Percentiles rank a stretch among this genome's conserved stretches.
Evolutionary conservation across 164 flowering plant species (phyloP).

Genomic region (Nymphaea thermarum): DNA sequence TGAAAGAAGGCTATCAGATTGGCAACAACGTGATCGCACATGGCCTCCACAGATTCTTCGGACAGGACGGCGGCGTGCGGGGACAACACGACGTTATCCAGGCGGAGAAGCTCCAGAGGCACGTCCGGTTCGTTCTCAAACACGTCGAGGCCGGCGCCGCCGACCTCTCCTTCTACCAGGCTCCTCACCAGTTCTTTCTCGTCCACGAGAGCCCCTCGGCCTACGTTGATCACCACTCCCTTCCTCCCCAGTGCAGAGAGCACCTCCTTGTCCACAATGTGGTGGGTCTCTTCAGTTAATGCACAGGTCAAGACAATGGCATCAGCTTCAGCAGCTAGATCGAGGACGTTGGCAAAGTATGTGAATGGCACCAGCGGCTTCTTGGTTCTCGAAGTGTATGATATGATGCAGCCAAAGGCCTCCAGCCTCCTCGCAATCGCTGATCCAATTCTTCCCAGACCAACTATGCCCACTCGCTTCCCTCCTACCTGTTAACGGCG

Average conservation of each 20-base stretch:
- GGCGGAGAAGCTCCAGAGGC: conserved; percentile 36
- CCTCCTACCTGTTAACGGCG: conserved; percentile 36
- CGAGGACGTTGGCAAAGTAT: conserved; percentile 23
- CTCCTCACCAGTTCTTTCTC: conserved; percentile 51
- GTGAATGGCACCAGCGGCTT: conserved; percentile 33
- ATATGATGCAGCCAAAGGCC: conserved; percentile 49
- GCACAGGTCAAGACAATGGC: conserved; percentile 47
- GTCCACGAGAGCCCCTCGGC: conserved; percentile 56
- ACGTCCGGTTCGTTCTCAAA: conserved; percentile 69
- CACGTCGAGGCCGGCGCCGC: conserved; percentile 78
- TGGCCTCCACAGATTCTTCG: conserved; percentile 21
- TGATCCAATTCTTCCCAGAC: conserved; percentile 58
- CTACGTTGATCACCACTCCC: conserved; percentile 52
- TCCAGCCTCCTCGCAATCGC: conserved; percentile 56
- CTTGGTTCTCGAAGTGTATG: conserved; percentile 44
- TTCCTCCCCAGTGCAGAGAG: conserved; percentile 46
- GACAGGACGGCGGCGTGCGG: conserved; percentile 49
- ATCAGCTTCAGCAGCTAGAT: conserved; percentile 47
- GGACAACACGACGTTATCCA: conserved; percentile 60
- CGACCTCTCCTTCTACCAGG: conserved; percentile 42
- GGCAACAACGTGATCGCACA: conserved; percentile 20
- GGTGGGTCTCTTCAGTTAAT: conserved; percentile 44
- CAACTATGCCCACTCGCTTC: conserved; percentile 62
- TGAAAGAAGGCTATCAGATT: conserved; percentile 73
- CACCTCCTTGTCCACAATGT: conserved; percentile 46